Base-by-base conservation (phyloP, 805 yeast species). In the Yarrowia deformans region DNA sequence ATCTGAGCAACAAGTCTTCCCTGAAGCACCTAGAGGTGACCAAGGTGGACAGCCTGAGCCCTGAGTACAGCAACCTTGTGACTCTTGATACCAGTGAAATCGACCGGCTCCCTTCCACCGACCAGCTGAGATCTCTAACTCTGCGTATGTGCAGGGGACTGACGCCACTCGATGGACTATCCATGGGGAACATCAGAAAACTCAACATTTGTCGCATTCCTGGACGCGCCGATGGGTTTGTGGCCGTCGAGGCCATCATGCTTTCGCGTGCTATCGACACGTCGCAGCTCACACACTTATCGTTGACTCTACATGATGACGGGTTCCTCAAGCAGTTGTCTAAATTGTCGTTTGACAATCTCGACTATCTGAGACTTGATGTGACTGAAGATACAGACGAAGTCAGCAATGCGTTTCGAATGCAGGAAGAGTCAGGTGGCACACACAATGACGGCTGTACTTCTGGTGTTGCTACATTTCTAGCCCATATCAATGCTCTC, bases 181-280 rank as follows among this genome's bases (percentile, higher is more conserved):
- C 32, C 13, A 13, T 60, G 66, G 3, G n/a, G 14, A 45, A 35
- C 34, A 16, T 60, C 5, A 19, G 14, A 8, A 32, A 45, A 18
- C 52, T 60, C 18, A n/a, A 32, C 52, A 60, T 60, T 19, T 45
- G 52, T 2, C 34, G 63, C 3, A n/a, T 56, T n/a, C 63, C 63
- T 4, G 66, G 66, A 8, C 66, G 66, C 2, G 9, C 14, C 14
- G 52, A 74, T 29, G 76, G 78, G 10, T 73, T 76, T 45, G 79
- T 79, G 8, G 78, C 75, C 46, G 74, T 77, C 7, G 74, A 77
- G 18, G 75, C 74, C 1, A 72, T 70, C 45, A 60, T 76, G 18
- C 72, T 77, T 23, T n/a, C 63, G 14, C 39, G 69, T 19, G 35
- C 69, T 12, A 49, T 50, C n/a, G 49, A 69, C 49, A 50, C 70